Conservation (phyloP, 768 basidiomycete species). For the Agaricus blazei region DNA sequence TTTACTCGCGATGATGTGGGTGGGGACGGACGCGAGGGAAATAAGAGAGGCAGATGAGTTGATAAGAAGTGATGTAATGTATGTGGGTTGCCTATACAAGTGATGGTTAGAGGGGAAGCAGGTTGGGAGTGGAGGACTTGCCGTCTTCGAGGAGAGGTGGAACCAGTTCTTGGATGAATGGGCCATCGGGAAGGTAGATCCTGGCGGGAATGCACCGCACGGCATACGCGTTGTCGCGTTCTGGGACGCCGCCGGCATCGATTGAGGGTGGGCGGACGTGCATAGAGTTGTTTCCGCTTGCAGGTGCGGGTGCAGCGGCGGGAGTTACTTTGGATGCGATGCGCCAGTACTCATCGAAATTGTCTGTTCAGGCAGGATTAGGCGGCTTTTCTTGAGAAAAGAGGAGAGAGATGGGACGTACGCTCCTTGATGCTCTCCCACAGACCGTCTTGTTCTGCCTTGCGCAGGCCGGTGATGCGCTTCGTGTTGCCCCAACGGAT, state of each 20-base stretch:
- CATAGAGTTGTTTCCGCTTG: conserved; percentile 55
- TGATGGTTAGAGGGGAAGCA: neutral
- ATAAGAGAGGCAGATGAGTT: conserved; percentile 75
- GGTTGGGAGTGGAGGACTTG: conserved; percentile 28
- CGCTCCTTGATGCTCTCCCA: conserved; percentile 97
- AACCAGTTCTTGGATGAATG: conserved; percentile 86
- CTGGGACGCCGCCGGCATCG: conserved; percentile 47
- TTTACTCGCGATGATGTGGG: conserved; percentile 38
- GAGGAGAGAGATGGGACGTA: conserved; percentile 35
- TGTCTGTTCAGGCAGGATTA: conserved; percentile 50
- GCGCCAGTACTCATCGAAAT: conserved; percentile 93
- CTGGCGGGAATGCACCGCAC: conserved; percentile 87
- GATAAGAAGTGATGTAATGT: conserved; percentile 69
- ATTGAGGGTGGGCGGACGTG: conserved; percentile 62
- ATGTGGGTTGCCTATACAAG: conserved; percentile 53
- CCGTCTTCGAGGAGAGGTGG: conserved; percentile 77
- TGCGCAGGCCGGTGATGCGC: conserved; percentile 84
- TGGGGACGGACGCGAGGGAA: conserved; percentile 46
- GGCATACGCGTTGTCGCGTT: conserved; percentile 81
- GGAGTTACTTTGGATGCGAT: conserved; percentile 93
- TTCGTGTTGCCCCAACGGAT: conserved; percentile 96
- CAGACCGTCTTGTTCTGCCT: conserved; percentile 90
- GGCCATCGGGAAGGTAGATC: conserved; percentile 86
- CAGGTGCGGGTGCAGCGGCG: conserved; percentile 61
- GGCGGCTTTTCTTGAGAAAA: conserved; percentile 2